Evolutionary conservation across 2,329 filamentous ascomycete genomes (phyloP), one percentile per base, ranked within the genome.

Genomic region (Arachnomyces sp.): DNA sequence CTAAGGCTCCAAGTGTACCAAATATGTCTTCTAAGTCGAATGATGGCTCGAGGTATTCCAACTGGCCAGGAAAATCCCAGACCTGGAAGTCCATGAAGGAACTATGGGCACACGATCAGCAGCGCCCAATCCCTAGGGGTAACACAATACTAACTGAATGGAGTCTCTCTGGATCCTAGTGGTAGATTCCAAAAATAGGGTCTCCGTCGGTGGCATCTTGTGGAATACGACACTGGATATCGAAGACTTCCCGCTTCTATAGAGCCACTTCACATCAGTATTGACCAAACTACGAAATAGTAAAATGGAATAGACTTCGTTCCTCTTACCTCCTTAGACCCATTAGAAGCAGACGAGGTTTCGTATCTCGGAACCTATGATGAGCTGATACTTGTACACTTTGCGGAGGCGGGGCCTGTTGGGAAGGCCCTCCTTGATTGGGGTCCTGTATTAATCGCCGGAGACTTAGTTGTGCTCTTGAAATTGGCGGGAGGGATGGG

Each of bases 31-130:
- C 87, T 47, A 92, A 83, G 60, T 96, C 89, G 55, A 94, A 94
- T 35, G 80, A 83, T 3, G 86, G 82, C 55, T 92, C 87, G 44
- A 93, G 82, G 54, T 94, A 93, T 66, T 95, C 86, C 49, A 96
- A 79, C 65, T 96, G 89, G 16, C 90, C 89, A 2, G 92, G 92
- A 43, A 98, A 89, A 60, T 98, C 92, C 86, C 89, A 95, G 35
- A 95, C 86, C 66, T 96, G 90, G 52, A 96, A 95, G 60, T 96
- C 90, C 88, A 96, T 95, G 61, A 98, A 96, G 3, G 92, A 96
- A 52, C 88, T 95, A 13, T 32, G 5, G 31, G n/a, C 31, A 16
- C 31, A 5, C 5, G 4, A 13, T 32, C 12, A 32, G 31, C 31
- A 14, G 5, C 15, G 5, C 7, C n/a, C 31, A n/a, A 12, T 16